phyloP scores from a whole-genome alignment of 2,329 filamentous ascomycete genomes.

The Penicillium sp. region DNA sequence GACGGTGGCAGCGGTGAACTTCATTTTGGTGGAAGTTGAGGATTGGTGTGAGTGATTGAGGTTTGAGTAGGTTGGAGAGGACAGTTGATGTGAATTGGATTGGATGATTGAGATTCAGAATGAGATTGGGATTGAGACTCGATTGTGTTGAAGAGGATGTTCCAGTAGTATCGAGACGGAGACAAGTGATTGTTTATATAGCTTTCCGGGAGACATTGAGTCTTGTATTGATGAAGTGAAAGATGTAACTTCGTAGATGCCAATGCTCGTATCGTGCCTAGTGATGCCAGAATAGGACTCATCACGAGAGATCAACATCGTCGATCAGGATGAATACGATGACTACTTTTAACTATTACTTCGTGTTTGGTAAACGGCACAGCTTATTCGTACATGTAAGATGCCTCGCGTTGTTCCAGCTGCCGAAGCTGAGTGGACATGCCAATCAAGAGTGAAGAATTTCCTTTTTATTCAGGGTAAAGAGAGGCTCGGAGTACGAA shows the following conservation, averaged over 20 bases:
- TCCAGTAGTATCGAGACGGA: background rate
- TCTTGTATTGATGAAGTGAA: background rate
- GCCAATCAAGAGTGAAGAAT: background rate
- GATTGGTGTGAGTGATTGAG: background rate
- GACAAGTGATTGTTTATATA: background rate
- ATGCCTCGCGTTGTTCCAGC: no score
- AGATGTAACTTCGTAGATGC: background rate
- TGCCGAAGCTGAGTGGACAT: background rate
- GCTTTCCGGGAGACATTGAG: background rate
- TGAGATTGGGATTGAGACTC: background rate
- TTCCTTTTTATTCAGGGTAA: background rate
- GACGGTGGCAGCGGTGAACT: conserved; percentile 10
- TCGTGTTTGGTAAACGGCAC: background rate
- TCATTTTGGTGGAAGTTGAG: conserved; percentile 3
- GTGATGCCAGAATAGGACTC: background rate
- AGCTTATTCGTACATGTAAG: background rate
- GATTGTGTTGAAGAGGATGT: background rate
- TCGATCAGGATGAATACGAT: background rate
- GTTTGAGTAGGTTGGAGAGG: background rate
- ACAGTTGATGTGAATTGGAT: background rate
- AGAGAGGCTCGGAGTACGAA: background rate
- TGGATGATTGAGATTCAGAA: background rate
- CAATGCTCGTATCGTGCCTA: conserved; percentile 1
- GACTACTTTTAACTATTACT: background rate
- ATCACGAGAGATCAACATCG: background rate